Evolutionary conservation across 1,284 basidiomycete genomes (phyloP), one percentile per base, ranked within the genome.

Genomic region (Pseudozyma hubeiensis): DNA sequence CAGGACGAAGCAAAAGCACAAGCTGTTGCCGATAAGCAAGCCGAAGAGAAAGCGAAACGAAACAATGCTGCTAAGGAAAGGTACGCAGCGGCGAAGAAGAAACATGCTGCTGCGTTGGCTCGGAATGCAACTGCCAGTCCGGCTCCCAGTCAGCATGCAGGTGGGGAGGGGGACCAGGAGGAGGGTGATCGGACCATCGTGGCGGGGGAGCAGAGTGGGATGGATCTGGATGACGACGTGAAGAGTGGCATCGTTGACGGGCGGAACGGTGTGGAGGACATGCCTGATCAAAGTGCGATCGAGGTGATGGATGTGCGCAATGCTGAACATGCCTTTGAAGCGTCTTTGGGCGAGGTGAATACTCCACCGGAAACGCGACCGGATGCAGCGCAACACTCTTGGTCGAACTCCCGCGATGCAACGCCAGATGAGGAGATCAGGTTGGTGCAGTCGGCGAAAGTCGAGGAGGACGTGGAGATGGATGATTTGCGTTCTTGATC

Each of bases 1-100:
- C 52, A 41, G 30, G 80, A 81, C 48, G 80, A 81, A 56, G 73
- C 44, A 1, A 60, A 46, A 41, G 65, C 65, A 8, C 61, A 64
- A n/a, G 54, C 50, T 3, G 13, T 53, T 1, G 65, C 61, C 11
- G 60, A 53, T 19, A 54, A 59, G 44, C 51, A 64, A 31, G 64
- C 64, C 4, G 63, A 65, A 17, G 71, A 65, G 34, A 65, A 54
- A 17, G 63, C 49, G 14, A 54, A n/a, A 11, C 56, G 51, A 14
- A 70, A 58, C 35, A n/a, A 62, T 2, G 56, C 56, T 0, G 69
- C 56, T 0, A 72, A 61, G 31, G 57, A 63, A 3, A 46, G 64
- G 11, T 72, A 72, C 39, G 64, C 69, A 1, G 64, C 69, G 7
- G 60, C 59, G 1, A 72, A 67, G 57, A 67, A 62, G 58, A 65